Evolutionary conservation across 176 grass and related monocot species (phyloP), one percentile per base, ranked within the genome.

Genomic region (Carex scoparia): DNA sequence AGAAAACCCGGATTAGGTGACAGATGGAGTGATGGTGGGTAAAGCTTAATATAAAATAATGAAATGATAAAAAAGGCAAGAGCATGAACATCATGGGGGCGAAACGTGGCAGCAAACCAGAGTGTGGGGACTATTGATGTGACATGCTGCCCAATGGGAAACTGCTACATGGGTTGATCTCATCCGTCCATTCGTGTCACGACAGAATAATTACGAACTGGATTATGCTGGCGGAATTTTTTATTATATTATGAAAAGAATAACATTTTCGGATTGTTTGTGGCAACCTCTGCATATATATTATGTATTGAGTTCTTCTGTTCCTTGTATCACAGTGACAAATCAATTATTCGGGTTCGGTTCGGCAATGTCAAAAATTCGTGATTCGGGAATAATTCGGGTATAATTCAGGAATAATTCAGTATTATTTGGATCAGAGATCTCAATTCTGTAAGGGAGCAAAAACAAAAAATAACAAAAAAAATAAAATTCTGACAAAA

Each of bases 51-150:
- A 53, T 31, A 66, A 83, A 83, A 83, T 55, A n/a, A 19, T 30
- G 51, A 18, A 66, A 66, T 63, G 42, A 65, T 65, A 79, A 79
- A 65, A 19, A 44, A 42, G 31, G 61, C 1, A 54, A 4, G 81
- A 69, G 62, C 81, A 13, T 62, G 88, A 79, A 71, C 72, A 84
- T 78, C 38, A 18, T 59, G 65, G 28, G 56, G 14, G 75, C 65
- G 87, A 65, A 80, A 97, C 94, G 92, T 97, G 94, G 85, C 94
- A 67, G 68, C 79, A 16, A 80, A 54, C 32, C 46, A 65, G 87
- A 86, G 49, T 69, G 48, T 53, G 76, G 69, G 58, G 32, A 9
- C 72, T 75, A 7, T 58, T 19, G 86, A 92, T 65, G 89, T 12
- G 88, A 92, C 86, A 55, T 12, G 27, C 27, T 32, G 13, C 10